Base-by-base conservation (phyloP, 1,139 yeast species). In the Saccharomyces hybrid region DNA sequence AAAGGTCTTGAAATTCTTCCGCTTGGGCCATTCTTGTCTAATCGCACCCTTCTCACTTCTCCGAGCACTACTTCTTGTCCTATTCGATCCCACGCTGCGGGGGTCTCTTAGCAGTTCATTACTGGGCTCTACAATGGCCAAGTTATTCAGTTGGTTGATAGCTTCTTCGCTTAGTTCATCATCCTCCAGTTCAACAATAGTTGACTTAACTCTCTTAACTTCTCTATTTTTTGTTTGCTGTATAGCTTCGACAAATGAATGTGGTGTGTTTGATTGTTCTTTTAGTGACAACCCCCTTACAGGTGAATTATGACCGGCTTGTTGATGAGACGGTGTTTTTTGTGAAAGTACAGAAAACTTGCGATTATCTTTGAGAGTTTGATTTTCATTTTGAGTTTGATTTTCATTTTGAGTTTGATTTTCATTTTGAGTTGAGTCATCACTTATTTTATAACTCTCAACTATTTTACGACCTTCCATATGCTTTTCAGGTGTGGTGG, bases 1-100 rank as follows among this genome's bases (percentile, higher is more conserved):
- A 61, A 74, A 74, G 3, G 57, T 64, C 51, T 74, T 74, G 54
- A 66, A 73, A 55, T 73, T 73, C 55, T 69, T 73, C 8, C 75
- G 59, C 1, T 65, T 66, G 32, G 61, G 54, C 72, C 72, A 68
- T 42, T 57, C 58, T 1, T 8, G 38, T 11, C 26, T 58, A 56
- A 48, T 58, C 55, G 57, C 60, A 53, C 4, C 38, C 26, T 16
- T 42, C n/a, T 11, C 29, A 21, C 19, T 24, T 49, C 47, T 16
- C 27, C 12, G 4, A 5, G 49, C 26, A 14, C 28, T 34, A 16
- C 14, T 46, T 47, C 9, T 32, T 32, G 11, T 28, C 14, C 2
- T 16, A 21, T 6, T 19, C 7, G 4, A 7, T 26, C n/a, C n/a
- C 7, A 9, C 8, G 19, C 11, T 16, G 11, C 6, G 12, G 3